These are phyloP conservation scores for Posidonia oceanica DNA, from an alignment of 116 monocot species.

Conservation along the genomic window DNA sequence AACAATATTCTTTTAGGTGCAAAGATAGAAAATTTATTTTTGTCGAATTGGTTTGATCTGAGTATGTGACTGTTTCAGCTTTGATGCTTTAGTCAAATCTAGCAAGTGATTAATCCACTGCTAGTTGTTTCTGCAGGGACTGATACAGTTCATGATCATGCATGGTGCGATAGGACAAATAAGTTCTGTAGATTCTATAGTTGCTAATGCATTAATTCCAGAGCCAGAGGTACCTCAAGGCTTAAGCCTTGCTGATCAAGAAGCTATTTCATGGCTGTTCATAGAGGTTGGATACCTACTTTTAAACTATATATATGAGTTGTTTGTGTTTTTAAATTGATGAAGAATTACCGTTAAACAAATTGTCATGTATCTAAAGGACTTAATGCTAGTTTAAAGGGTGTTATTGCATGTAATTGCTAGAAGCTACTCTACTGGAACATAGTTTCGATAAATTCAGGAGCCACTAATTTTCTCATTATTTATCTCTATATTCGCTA, in stretches of 20 bases:
- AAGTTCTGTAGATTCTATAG: slow-evolving; percentile 7
- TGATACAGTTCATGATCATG: slow-evolving; percentile 10
- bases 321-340: neutral
- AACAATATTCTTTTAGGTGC: too few relatives aligned
- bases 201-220: slow-evolving; percentile 2
- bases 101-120: neutral
- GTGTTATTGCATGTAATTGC: too few relatives aligned
- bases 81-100: neutral
- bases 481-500: too few relatives aligned
- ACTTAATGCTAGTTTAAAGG: too few relatives aligned
- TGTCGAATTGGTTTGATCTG: too few relatives aligned
- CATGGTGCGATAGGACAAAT: slow-evolving; percentile 9
- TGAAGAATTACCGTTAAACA: neutral
- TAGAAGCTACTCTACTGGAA: too few relatives aligned
- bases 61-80: neutral
- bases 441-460: too few relatives aligned
- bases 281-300: slow-evolving; percentile 10
- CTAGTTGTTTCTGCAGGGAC: slow-evolving; percentile 8
- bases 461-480: too few relatives aligned
- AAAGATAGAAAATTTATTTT: too few relatives aligned
- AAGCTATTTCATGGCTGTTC: slow-evolving; percentile 10
- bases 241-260: slow-evolving; percentile 5
- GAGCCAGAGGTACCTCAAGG: neutral
- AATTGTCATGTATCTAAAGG: too few relatives aligned
- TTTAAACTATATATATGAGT: neutral